phyloP scores from a whole-genome alignment of 2,329 filamentous ascomycete species.

The Colletotrichum viniferum region DNA sequence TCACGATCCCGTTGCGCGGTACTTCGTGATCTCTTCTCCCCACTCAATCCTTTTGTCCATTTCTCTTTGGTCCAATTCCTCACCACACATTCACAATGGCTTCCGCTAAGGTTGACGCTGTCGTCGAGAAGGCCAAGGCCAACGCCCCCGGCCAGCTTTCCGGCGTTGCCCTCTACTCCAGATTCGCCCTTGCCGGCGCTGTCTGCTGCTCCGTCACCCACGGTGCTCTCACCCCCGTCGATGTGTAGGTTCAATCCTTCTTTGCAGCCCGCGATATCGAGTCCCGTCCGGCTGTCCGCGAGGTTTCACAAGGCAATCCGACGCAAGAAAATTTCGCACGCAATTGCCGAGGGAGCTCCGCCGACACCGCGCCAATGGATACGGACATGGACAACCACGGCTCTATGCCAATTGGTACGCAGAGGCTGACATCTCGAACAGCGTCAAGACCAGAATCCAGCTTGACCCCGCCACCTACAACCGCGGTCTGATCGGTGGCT shows the following conservation, averaged over 20 bases:
- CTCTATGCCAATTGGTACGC: not conserved
- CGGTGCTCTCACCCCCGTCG: slow-evolving; percentile 94
- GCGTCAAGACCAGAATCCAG: slow-evolving; percentile 96
- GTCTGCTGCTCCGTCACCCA: slow-evolving; percentile 98
- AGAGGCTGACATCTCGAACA: slow-evolving; percentile 38
- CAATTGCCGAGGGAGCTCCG: not conserved
- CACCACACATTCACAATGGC: slow-evolving; percentile 44
- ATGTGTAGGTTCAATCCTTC: slow-evolving; percentile 83
- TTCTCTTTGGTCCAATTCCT: slow-evolving; percentile 22
- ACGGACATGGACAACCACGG: not conserved
- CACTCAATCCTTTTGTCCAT: slow-evolving; percentile 36
- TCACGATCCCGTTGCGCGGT: slow-evolving; percentile 21
- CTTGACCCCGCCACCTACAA: slow-evolving; percentile 91
- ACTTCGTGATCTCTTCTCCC: slow-evolving; percentile 29
- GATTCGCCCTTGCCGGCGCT: slow-evolving; percentile 96
- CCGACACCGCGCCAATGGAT: not conserved
- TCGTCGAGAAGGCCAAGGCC: slow-evolving; percentile 46
- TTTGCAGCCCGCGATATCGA: not conserved
- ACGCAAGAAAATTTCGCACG: not conserved
- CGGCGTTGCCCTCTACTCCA: slow-evolving; percentile 79
- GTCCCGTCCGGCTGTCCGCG: not conserved
- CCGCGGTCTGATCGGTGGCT: slow-evolving; percentile 83
- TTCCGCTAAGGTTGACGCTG: slow-evolving; percentile 48
- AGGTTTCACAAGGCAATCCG: not conserved
- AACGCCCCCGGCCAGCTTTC: slow-evolving; percentile 46